A percentile compares a stretch with the other conserved stretches of the same genome.
These are phyloP conservation scores for Xylariales sp. DNA, from an alignment of 2,329 filamentous ascomycete species.

Conservation along the genomic window DNA sequence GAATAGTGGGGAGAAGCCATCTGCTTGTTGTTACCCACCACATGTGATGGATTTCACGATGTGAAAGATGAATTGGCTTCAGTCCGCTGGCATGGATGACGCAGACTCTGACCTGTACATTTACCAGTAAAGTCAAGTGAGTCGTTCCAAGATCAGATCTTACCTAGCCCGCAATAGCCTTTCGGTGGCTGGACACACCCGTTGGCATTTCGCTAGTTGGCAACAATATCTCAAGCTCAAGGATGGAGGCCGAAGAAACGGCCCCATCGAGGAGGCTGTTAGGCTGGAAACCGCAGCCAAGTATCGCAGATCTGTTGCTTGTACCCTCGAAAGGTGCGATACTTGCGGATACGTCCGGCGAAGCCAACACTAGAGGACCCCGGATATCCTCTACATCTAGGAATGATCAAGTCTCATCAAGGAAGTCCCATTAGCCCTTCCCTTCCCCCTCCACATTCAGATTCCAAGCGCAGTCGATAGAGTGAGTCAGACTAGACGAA, in stretches of 20 bases:
- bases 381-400: no score
- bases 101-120: slow-evolving; percentile 5
- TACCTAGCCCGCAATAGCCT: not conserved
- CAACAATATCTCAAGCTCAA: no score
- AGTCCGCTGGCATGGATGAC: slow-evolving; percentile 6
- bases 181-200: not conserved
- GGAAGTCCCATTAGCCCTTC: no score
- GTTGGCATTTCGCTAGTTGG: no score
- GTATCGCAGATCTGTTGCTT: not conserved
- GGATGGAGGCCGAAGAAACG: no score
- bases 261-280: not conserved
- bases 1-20: not conserved
- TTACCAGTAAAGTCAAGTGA: slow-evolving; percentile 7
- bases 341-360: not conserved
- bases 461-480: no score
- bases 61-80: not conserved
- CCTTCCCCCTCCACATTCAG: no score
- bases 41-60: not conserved
- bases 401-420: no score
- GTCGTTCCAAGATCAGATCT: not conserved
- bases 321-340: not conserved
- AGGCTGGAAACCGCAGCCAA: not conserved
- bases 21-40: not conserved
- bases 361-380: no score
- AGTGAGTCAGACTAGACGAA: no score